These are phyloP conservation scores for Manihot esculenta DNA, from an alignment of 441 rosid species.

Conservation along the genomic window DNA sequence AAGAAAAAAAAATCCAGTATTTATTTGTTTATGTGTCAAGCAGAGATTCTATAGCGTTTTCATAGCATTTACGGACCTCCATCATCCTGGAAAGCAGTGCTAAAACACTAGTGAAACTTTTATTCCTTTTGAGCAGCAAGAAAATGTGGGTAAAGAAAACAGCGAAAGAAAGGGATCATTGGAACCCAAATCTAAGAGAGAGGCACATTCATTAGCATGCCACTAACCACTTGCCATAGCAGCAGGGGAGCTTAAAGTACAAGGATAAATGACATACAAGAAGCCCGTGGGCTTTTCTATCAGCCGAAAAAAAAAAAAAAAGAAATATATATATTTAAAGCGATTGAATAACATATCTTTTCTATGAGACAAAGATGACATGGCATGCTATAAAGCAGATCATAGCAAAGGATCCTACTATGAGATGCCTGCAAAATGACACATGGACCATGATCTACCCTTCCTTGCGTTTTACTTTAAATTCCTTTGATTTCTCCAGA, in stretches of 20 bases:
- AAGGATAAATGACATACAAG: constrained; percentile 32
- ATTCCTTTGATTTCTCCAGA: constrained; percentile 29
- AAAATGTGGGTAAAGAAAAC: too few species aligned
- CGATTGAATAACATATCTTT: constrained; percentile 32
- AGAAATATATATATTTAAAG: too few species aligned
- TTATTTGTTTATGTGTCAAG: too few species aligned
- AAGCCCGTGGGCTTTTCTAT: constrained; percentile 34
- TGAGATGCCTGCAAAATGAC: constrained; percentile 27
- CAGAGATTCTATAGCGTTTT: too few species aligned
- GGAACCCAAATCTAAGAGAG: constrained; percentile 25
- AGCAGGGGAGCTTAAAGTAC: constrained; percentile 24
- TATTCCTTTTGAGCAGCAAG: too few species aligned
- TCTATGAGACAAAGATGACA: constrained; percentile 42
- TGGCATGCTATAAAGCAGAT: constrained; percentile 47
- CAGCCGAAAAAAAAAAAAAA: constrained; percentile 1
- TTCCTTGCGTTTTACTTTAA: constrained; percentile 32
- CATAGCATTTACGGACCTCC: too few species aligned
- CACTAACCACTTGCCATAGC: constrained; percentile 38
- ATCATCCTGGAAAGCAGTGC: too few species aligned
- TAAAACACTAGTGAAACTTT: too few species aligned
- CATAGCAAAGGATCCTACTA: constrained; percentile 32
- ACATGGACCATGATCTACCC: constrained; percentile 34
- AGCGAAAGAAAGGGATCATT: too few species aligned
- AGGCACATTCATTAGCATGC: constrained; percentile 32
- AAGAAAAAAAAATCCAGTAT: too few species aligned